These are phyloP conservation scores for Saturnispora zaruensis DNA, from an alignment of 805 yeast species.

Conservation along the genomic window DNA sequence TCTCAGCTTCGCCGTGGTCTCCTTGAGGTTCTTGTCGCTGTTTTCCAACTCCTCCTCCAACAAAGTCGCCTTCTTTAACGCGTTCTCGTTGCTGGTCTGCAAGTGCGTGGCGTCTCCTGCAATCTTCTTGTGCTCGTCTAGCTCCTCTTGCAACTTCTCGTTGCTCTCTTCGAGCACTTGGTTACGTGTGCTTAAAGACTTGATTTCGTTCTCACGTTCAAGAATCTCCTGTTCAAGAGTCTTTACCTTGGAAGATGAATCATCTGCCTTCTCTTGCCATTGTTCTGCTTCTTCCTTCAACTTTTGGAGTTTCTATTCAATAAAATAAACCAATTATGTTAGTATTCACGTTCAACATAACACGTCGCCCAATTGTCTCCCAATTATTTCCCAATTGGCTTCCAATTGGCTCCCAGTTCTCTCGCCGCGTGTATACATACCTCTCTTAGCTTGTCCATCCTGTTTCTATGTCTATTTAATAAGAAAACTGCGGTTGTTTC, in stretches of 20 bases:
- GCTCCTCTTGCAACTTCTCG: constrained; percentile 68
- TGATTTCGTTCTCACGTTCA: constrained; percentile 92
- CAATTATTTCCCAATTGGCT: background rate
- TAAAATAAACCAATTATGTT: background rate
- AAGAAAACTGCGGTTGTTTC: background rate
- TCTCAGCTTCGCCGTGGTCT: constrained; percentile 87
- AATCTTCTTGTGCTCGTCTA: constrained; percentile 68
- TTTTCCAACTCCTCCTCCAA: constrained; percentile 88
- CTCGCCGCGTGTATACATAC: constrained; percentile 26
- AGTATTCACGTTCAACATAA: background rate
- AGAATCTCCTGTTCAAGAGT: constrained; percentile 84
- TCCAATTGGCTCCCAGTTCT: background rate
- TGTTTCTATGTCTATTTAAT: background rate
- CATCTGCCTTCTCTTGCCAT: constrained; percentile 97
- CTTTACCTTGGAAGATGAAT: constrained; percentile 69
- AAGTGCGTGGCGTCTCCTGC: constrained; percentile 88
- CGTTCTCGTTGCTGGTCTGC: constrained; percentile 83
- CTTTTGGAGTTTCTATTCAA: constrained; percentile 64
- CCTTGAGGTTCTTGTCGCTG: constrained; percentile 84
- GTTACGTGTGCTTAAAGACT: constrained; percentile 86
- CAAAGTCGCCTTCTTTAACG: constrained; percentile 79
- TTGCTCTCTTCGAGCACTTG: constrained; percentile 76
- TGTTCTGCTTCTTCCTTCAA: constrained; percentile 91
- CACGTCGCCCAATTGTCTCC: background rate
- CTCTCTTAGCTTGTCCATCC: constrained; percentile 43